Evolutionary conservation across 2,329 filamentous ascomycete species (phyloP).

Genomic region (Cladophialophora immunda): DNA sequence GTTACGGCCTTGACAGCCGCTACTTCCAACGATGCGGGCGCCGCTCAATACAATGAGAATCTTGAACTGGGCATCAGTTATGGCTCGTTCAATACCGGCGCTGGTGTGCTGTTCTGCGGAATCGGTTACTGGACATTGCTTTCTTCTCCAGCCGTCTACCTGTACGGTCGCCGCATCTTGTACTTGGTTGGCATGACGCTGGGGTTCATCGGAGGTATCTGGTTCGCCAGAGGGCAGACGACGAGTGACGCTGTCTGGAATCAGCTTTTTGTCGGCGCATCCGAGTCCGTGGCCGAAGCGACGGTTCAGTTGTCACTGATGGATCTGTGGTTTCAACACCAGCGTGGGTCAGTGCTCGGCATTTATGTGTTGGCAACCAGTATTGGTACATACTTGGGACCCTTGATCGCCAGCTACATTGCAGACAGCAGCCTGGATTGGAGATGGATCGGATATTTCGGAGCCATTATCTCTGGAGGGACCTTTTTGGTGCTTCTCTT

Average conservation of each 20-base stretch:
- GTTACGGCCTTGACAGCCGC: constrained; percentile 65
- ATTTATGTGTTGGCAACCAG: constrained; percentile 65
- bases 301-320: constrained; percentile 66
- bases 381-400: constrained; percentile 65
- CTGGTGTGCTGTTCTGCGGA: constrained; percentile 64
- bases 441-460: constrained; percentile 65
- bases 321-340: constrained; percentile 67
- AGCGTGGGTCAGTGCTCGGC: constrained; percentile 63
- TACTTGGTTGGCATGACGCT: constrained; percentile 63
- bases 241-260: constrained; percentile 62
- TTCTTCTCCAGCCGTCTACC: constrained; percentile 61
- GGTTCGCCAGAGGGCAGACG: constrained; percentile 59
- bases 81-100: constrained; percentile 64
- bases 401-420: constrained; percentile 62
- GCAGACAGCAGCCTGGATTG: constrained; percentile 58
- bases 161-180: constrained; percentile 64
- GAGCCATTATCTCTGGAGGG: constrained; percentile 58
- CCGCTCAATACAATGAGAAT: constrained; percentile 61
- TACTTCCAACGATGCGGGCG: constrained; percentile 64
- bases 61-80: constrained; percentile 62
- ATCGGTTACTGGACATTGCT: constrained; percentile 66
- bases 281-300: constrained; percentile 65
- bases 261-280: constrained; percentile 66
- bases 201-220: constrained; percentile 61
- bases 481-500: constrained; percentile 61